Evolutionary conservation across 495 filamentous ascomycete genomes (phyloP), one percentile per base, ranked within the genome.

Genomic region (Aspergillus egyptiacus): DNA sequence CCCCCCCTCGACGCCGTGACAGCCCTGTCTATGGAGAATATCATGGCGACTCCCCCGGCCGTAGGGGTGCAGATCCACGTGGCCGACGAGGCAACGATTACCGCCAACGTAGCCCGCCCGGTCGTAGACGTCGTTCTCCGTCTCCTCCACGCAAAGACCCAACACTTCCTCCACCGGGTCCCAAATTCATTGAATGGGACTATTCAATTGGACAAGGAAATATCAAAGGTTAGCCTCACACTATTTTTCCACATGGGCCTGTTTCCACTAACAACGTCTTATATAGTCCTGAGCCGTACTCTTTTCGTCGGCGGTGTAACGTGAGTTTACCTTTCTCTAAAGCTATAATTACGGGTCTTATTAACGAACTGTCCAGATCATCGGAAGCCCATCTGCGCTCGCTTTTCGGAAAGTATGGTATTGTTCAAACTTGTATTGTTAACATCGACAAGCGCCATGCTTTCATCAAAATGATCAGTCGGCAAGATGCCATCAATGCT

Each of bases 391-490:
- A 95, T 55, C 72, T 99, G 38, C 80, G 87, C 18, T 71, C 68
- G 20, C 79, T 90, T 22, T 96, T 99, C 59, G 68, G 71, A 56
- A 79, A 78, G 18, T 95, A 81, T 60, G 93, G 93, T 37, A 66
- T 81, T 36, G 94, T 99, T 1, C 93, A 99, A 60, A 95, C 90
- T 9, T 96, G 90, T 66, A 99, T 99, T 51, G 91, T 96, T 59
- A 95, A 97, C 68, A 83, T 85, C 50, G 94, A 97, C 56, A 97
- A 96, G 68, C 86, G 93, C 18, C 94, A 97, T 68, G 93, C 93
- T 10, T 99, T 99, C 59, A 91, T 99, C 53, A 99, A 99, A 67
- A 97, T 99, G 93, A 77, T 90, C 48, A 87, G 77, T 46, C 89
- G 94, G 19, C 72, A 77, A 23, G 90, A 96, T 61, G 91, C 93